phyloP scores from a whole-genome alignment of 805 yeast genomes.

The Schizosaccharomyces octosporus region DNA sequence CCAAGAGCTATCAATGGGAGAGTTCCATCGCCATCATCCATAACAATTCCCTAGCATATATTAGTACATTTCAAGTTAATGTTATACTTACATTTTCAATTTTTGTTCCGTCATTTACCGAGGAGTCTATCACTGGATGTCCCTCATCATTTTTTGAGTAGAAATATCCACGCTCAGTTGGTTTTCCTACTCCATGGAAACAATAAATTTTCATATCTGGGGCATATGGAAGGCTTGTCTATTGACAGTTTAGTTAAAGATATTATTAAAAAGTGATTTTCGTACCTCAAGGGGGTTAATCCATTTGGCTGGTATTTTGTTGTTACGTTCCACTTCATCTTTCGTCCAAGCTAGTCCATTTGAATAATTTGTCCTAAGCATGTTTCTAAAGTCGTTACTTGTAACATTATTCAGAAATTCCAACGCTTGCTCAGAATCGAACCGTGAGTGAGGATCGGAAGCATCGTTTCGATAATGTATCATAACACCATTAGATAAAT shows the following conservation, averaged over 20 bases:
- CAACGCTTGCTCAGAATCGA: constrained; percentile 1
- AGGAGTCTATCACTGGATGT: constrained; percentile 8
- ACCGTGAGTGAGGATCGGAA: constrained; percentile 4
- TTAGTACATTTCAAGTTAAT: neutral
- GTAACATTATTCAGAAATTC: neutral
- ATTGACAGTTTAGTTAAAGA: neutral
- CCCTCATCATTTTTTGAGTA: constrained; percentile 34
- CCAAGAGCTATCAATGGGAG: constrained; percentile 66
- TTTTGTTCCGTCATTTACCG: neutral
- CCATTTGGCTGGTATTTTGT: constrained; percentile 63
- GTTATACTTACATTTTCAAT: neutral
- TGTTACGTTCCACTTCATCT: constrained; percentile 36
- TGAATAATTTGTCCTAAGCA: constrained; percentile 31
- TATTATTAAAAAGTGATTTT: neutral
- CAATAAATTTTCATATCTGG: constrained; percentile 77
- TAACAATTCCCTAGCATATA: constrained; percentile 30
- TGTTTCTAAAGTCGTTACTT: neutral
- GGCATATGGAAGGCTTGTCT: constrained; percentile 45
- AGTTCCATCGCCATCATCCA: constrained; percentile 93
- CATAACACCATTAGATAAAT: neutral
- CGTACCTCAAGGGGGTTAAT: constrained; percentile 74
- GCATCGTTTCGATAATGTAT: neutral
- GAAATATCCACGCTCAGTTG: constrained; percentile 79
- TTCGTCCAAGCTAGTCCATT: constrained; percentile 43
- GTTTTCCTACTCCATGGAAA: constrained; percentile 89